Evolutionary conservation across 805 yeast genomes (phyloP).

Genomic region (Teunomyces tritomae): DNA sequence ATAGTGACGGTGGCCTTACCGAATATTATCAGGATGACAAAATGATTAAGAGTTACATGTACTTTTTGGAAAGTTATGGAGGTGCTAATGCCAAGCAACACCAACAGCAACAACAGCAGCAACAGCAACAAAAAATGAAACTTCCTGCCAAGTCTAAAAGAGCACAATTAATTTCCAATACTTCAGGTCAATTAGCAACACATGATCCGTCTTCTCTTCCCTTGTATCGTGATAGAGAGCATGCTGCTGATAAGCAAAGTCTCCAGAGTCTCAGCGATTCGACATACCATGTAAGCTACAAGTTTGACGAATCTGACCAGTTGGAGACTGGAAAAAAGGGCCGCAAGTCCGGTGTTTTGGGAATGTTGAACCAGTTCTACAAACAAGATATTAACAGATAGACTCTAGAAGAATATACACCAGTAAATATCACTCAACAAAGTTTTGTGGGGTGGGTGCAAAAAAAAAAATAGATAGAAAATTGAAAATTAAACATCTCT

Average conservation of each 20-base stretch:
- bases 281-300: conserved; percentile 26
- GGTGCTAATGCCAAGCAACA: conserved; percentile 12
- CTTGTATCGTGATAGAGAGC: not conserved
- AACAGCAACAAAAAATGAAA: not conserved
- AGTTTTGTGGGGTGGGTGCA: not conserved
- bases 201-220: not conserved
- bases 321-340: conserved; percentile 27
- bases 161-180: not conserved
- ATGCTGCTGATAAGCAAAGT: not conserved
- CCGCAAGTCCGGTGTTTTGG: conserved; percentile 59
- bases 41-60: conserved; percentile 87
- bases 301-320: conserved; percentile 30
- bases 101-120: conserved; percentile 3
- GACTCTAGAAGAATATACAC: conserved; percentile 9
- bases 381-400: conserved; percentile 40
- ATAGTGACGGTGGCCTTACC: conserved; percentile 28
- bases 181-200: not conserved
- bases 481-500: no score
- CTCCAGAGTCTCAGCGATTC: conserved; percentile 19
- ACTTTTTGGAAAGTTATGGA: conserved; percentile 81
- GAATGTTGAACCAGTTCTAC: conserved; percentile 78
- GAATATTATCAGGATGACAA: conserved; percentile 67
- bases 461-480: not conserved
- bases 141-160: not conserved
- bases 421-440: not conserved